A percentile compares a stretch with the other conserved stretches of the same genome.
Evolutionary conservation across 129 eudicot species (phyloP).

Genomic region (Arctium lappa): DNA sequence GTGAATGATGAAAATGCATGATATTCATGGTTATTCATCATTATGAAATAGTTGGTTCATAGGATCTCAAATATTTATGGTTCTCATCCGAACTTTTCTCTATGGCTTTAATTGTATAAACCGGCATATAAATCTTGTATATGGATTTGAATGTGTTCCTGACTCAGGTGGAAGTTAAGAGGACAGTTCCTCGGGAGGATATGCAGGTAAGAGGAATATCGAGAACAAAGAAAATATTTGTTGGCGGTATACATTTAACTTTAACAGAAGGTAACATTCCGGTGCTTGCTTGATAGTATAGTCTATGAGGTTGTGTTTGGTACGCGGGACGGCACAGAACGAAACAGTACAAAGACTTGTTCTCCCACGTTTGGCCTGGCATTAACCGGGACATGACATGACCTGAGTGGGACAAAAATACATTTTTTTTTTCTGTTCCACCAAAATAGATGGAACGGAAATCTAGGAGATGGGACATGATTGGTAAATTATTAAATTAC

Average conservation of each 20-base stretch:
- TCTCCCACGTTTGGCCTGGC: too few relatives aligned
- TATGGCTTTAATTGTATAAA: background rate
- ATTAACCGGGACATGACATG: too few relatives aligned
- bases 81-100: background rate
- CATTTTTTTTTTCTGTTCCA: background rate
- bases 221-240: slow-evolving; percentile 79
- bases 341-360: too few relatives aligned
- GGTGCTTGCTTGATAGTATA: background rate
- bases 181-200: slow-evolving; percentile 86
- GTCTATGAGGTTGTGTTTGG: too few relatives aligned
- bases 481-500: background rate
- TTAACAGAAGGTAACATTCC: slow-evolving; percentile 59
- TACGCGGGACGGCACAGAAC: too few relatives aligned
- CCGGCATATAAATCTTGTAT: background rate
- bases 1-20: background rate
- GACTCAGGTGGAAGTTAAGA: slow-evolving; percentile 82
- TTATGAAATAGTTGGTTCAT: background rate
- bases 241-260: slow-evolving; percentile 78
- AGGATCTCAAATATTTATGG: background rate
- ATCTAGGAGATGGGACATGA: background rate
- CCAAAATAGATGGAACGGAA: too few relatives aligned
- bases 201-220: slow-evolving; percentile 60
- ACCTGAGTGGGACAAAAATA: background rate
- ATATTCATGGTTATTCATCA: background rate
- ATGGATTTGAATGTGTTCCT: background rate